Conservation (phyloP, 2,329 filamentous ascomycete genomes). For the Alternaria hordeiaustralica region DNA sequence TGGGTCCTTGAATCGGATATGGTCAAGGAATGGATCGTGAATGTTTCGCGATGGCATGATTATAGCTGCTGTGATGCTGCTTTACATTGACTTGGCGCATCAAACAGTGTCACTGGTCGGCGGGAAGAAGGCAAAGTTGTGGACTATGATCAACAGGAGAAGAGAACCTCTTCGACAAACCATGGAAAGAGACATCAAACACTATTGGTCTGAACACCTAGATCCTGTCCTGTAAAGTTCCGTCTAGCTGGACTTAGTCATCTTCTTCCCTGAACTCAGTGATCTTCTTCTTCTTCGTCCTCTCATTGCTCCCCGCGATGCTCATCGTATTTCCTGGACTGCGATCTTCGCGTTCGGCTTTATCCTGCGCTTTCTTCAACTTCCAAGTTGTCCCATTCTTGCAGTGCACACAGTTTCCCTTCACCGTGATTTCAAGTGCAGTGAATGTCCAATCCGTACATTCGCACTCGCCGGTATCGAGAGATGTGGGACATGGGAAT, state of each 20-base stretch:
- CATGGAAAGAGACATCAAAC: background rate
- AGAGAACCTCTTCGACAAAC: background rate
- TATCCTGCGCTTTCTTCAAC: background rate
- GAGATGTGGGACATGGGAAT: background rate
- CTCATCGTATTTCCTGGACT: background rate
- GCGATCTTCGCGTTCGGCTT: background rate
- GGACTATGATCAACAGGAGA: background rate
- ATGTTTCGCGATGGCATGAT: background rate
- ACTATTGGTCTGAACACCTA: background rate
- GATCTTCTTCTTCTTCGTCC: background rate
- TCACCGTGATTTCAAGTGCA: background rate
- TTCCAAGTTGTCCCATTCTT: background rate
- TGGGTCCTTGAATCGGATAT: background rate
- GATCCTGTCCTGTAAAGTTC: background rate
- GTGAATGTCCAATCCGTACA: background rate
- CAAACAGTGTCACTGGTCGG: background rate
- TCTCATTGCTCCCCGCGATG: background rate
- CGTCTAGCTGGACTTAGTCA: background rate
- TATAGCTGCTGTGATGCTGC: background rate
- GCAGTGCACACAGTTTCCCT: background rate
- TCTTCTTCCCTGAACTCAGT: background rate
- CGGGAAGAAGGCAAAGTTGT: background rate
- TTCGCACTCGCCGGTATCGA: background rate
- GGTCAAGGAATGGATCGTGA: background rate
- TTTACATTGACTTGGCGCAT: background rate